Evolutionary conservation across 2,329 filamentous ascomycete genomes (phyloP).

Genomic region (Fusarium pseudoanthophilum): DNA sequence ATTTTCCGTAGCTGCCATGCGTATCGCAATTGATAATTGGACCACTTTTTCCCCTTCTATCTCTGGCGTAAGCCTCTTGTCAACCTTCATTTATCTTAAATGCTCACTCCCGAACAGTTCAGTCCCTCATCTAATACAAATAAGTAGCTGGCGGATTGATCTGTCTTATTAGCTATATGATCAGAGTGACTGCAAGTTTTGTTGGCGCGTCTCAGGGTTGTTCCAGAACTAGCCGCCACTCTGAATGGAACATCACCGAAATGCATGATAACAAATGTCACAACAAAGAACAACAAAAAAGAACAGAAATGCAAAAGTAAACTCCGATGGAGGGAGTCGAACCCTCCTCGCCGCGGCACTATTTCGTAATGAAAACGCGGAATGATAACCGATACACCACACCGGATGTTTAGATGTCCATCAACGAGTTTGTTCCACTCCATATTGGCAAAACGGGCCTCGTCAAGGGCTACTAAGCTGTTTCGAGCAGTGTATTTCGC

Average conservation of each 20-base stretch:
- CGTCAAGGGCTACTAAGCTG: background rate
- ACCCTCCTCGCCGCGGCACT: slow-evolving; percentile 22
- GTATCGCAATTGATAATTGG: fast-evolving
- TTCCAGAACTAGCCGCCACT: background rate
- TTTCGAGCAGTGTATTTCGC: background rate
- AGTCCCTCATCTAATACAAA: fast-evolving
- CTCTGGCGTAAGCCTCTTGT: background rate
- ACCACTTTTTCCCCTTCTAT: fast-evolving
- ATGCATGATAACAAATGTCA: background rate
- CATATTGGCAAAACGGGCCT: background rate
- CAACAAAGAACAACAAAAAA: background rate
- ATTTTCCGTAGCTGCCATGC: too few relatives aligned
- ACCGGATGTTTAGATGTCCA: slow-evolving; percentile 1
- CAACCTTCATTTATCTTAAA: background rate
- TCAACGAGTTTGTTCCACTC: fast-evolving
- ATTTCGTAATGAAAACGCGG: slow-evolving; percentile 15
- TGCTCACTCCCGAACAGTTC: background rate
- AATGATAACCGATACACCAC: slow-evolving; percentile 30
- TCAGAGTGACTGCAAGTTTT: background rate
- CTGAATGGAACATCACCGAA: background rate
- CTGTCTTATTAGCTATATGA: background rate
- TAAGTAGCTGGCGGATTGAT: fast-evolving
- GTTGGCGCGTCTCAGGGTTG: background rate
- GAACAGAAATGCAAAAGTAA: background rate
- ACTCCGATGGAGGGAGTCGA: slow-evolving; percentile 26